Percentiles rank a stretch among this genome's conserved stretches.
Evolutionary conservation across 1,139 yeast species (phyloP).

Genomic region (Sugiyamaella paludigena): DNA sequence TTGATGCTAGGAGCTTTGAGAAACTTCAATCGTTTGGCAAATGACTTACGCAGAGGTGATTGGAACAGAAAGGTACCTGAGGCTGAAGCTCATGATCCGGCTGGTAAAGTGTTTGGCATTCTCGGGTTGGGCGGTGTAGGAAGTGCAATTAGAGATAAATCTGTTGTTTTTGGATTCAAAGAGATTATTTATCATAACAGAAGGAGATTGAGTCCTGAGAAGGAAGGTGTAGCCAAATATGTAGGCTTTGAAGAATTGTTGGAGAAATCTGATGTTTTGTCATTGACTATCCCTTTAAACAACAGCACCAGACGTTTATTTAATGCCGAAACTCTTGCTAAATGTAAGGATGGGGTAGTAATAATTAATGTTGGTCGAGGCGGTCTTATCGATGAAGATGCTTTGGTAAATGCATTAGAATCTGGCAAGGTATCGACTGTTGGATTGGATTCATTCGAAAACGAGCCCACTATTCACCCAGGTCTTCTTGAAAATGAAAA

Average conservation of each 20-base stretch:
- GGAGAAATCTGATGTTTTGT: constrained; percentile 54
- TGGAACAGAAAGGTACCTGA: constrained; percentile 37
- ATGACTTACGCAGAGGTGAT: constrained; percentile 39
- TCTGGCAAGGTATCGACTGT: constrained; percentile 60
- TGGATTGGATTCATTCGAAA: constrained; percentile 74
- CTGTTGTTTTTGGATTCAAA: constrained; percentile 61
- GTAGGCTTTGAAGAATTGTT: constrained; percentile 56
- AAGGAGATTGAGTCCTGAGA: constrained; percentile 49
- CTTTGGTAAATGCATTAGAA: constrained; percentile 59
- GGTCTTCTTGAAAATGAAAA: constrained; percentile 40
- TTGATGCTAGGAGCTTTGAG: constrained; percentile 59
- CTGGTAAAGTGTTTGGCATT: constrained; percentile 64
- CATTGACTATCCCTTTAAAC: constrained; percentile 64
- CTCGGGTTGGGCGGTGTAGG: constrained; percentile 86
- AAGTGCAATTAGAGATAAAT: constrained; percentile 63
- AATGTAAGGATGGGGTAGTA: constrained; percentile 67
- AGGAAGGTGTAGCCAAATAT: constrained; percentile 53
- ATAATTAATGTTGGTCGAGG: constrained; percentile 70
- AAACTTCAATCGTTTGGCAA: constrained; percentile 48
- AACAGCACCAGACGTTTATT: constrained; percentile 52
- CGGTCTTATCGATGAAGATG: constrained; percentile 65
- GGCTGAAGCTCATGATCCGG: constrained; percentile 52
- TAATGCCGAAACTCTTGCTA: constrained; percentile 49
- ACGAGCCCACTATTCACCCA: constrained; percentile 58
- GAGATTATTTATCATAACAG: constrained; percentile 67